A percentile compares a stretch with the other conserved stretches of the same genome.
Conservation (phyloP, 2,329 filamentous ascomycete genomes). For the Hypoxylon sp. region DNA sequence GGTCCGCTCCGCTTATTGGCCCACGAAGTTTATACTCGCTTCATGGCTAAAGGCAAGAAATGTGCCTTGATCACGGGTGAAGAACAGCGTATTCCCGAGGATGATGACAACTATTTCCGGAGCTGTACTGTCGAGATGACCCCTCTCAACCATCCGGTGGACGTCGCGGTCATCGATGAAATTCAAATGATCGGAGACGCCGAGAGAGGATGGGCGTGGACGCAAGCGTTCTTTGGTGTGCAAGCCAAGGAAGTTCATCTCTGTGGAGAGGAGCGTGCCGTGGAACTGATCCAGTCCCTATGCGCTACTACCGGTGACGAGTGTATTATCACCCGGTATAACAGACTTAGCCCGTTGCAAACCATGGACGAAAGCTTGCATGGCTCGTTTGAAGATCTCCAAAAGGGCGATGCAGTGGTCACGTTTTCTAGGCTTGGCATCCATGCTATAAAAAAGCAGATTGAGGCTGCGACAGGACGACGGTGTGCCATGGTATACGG, state of each 20-base stretch:
- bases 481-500: slow-evolving; percentile 96
- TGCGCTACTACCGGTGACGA: slow-evolving; percentile 85
- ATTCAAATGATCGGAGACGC: slow-evolving; percentile 94
- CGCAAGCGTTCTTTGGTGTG: slow-evolving; percentile 86
- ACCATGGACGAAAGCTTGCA: slow-evolving; percentile 73
- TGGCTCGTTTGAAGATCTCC: slow-evolving; percentile 73
- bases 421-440: slow-evolving; percentile 86
- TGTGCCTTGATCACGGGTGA: slow-evolving; percentile 93
- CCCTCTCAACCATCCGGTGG: slow-evolving; percentile 68
- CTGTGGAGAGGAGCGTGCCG: slow-evolving; percentile 88
- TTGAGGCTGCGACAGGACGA: slow-evolving; percentile 80
- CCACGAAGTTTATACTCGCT: slow-evolving; percentile 92
- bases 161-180: slow-evolving; percentile 97
- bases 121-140: slow-evolving; percentile 97
- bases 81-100: slow-evolving; percentile 78
- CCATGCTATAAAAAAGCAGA: slow-evolving; percentile 80
- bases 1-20: slow-evolving; percentile 90
- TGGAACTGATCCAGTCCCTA: slow-evolving; percentile 81
- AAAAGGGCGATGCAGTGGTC: slow-evolving; percentile 93
- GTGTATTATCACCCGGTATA: slow-evolving; percentile 83
- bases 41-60: slow-evolving; percentile 79
- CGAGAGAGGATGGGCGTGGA: slow-evolving; percentile 94
- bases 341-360: slow-evolving; percentile 83
- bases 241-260: slow-evolving; percentile 91
- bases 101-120: slow-evolving; percentile 69